Percentiles rank a stretch among this genome's conserved stretches.
Conservation (phyloP, 1,284 basidiomycete species). For the Inonotus hispidus region DNA sequence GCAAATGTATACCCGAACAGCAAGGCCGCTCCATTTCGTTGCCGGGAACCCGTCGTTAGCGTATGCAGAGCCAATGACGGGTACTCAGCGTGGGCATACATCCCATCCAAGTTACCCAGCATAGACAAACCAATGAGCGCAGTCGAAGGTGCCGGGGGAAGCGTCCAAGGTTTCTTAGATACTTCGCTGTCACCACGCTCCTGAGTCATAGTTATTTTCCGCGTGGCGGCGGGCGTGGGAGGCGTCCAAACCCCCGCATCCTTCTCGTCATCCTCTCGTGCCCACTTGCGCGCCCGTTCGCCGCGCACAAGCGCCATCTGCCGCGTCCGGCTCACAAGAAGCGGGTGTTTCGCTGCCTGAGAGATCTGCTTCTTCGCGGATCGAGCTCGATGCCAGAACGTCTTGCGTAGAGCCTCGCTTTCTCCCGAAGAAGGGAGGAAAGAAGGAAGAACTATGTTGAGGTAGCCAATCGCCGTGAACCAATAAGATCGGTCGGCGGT, state of each 20-base stretch:
- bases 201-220: constrained; percentile 18
- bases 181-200: constrained; percentile 9
- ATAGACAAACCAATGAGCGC: constrained; percentile 73
- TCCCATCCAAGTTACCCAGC: constrained; percentile 72
- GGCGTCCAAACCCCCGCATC: constrained; percentile 38
- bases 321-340: constrained; percentile 52
- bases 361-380: constrained; percentile 61
- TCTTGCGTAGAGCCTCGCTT: constrained; percentile 30
- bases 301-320: constrained; percentile 63
- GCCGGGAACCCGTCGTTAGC: constrained; percentile 73
- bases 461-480: constrained; percentile 75
- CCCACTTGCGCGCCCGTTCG: constrained; percentile 55
- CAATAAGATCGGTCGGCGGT: constrained; percentile 57
- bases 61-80: constrained; percentile 52
- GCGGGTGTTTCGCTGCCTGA: constrained; percentile 52
- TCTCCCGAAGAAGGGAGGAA: constrained; percentile 46
- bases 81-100: constrained; percentile 63
- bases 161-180: constrained; percentile 6
- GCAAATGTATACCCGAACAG: constrained; percentile 74
- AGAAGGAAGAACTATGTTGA: constrained; percentile 70
- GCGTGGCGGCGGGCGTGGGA: constrained; percentile 25
- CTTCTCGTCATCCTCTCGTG: constrained; percentile 65
- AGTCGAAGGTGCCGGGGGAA: constrained; percentile 36
- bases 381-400: constrained; percentile 73
- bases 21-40: constrained; percentile 65